These are phyloP conservation scores for Anaeromyces robustus DNA, from an alignment of 192 early-diverging fungal species.

Conservation along the genomic window DNA sequence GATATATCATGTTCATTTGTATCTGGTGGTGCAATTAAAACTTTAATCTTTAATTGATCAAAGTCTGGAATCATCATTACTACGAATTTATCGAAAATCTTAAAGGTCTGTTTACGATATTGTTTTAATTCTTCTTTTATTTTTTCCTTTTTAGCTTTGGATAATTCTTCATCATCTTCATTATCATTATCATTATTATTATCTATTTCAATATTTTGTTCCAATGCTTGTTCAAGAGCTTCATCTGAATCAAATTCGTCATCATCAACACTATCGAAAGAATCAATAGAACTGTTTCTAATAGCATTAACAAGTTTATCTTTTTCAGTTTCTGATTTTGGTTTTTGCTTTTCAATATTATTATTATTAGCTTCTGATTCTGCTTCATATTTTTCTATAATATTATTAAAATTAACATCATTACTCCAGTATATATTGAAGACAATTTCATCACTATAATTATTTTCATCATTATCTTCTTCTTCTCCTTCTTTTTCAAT, in stretches of 20 bases:
- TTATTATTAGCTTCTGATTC: neutral
- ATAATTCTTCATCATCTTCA: neutral
- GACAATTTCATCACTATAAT: neutral
- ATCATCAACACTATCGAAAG: neutral
- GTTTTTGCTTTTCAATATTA: neutral
- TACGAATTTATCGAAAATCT: neutral
- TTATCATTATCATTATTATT: neutral
- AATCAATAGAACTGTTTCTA: neutral
- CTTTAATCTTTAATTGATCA: neutral
- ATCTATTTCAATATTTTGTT: neutral
- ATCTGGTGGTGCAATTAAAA: neutral
- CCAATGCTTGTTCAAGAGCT: neutral
- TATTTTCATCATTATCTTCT: no score
- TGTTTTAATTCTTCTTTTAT: neutral
- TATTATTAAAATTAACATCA: neutral
- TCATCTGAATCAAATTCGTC: neutral
- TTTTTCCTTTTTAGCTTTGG: neutral
- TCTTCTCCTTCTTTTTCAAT: neutral
- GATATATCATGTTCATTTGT: neutral
- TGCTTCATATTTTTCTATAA: neutral
- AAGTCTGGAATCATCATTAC: neutral
- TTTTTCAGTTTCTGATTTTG: no score
- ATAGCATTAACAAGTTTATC: neutral
- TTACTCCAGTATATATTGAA: neutral
- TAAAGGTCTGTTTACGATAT: neutral